Evolutionary conservation across 495 filamentous ascomycete species (phyloP), one percentile per base, ranked within the genome.

Genomic region (Aspergillus cristatus): DNA sequence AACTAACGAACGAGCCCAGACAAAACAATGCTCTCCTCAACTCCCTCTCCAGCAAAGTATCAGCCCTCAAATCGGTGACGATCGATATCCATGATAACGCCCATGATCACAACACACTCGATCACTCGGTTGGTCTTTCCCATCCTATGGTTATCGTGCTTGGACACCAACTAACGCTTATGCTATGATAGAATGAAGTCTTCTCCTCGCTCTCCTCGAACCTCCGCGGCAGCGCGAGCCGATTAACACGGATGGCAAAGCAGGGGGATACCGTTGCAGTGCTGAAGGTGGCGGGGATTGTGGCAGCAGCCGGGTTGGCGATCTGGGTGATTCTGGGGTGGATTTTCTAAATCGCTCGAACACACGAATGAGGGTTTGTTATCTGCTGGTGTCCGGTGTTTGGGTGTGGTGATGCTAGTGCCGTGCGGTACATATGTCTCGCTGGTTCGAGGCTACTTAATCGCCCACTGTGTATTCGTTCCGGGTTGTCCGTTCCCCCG

Each of bases 21-120:
- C 91, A 98, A 65, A 98, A 98, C 67, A 94, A 95, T 65, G 80
- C 85, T 51, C 88, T 91, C 55, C 82, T 98, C 35, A 81, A 87
- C 50, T 88, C 93, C 51, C 81, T 98, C 15, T 80, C 84, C 12
- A 71, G 74, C 17, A 98, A 98, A 61, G 86, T 96, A 20, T 84
- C 84, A 31, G 86, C 87, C 24, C 74, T 98, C 36, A 88, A 89
- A 51, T 81, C 81, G 47, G 87, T 98, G n/a, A 98, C 91, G n/a
- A 78, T 96, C 31, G 86, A 97, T 65, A 98, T 98, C 56, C 94
- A 96, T 66, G 88, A 96, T 64, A 84, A 88, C 54, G 91, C 91
- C 28, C 74, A 85, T 28, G 76, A 82, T 50, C 89, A 95, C 52
- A 76, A 81, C 36, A 72, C 91, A 18, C 84, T 98, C 41, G 87